phyloP scores from a whole-genome alignment of 2,329 filamentous ascomycete genomes.

The Penicillium carneum region DNA sequence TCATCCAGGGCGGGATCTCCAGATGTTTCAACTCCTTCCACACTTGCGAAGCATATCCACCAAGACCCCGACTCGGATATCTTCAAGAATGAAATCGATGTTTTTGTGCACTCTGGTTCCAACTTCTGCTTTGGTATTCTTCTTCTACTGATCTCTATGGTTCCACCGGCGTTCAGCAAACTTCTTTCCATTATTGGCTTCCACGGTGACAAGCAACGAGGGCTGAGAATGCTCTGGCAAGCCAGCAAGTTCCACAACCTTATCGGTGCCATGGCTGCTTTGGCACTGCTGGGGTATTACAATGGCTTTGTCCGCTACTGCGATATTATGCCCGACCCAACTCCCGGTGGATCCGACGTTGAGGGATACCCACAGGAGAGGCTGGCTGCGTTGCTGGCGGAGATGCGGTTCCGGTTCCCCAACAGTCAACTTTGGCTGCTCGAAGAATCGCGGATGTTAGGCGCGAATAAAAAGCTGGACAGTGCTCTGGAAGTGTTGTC shows the following conservation, averaged over 20 bases:
- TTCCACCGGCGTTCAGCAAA: slow-evolving; percentile 87
- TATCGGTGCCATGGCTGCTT: slow-evolving; percentile 86
- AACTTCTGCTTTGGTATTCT: slow-evolving; percentile 90
- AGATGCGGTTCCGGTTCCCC: slow-evolving; percentile 80
- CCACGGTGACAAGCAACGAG: slow-evolving; percentile 82
- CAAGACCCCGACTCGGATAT: slow-evolving; percentile 66
- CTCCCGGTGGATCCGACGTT: slow-evolving; percentile 59
- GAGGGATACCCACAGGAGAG: slow-evolving; percentile 75
- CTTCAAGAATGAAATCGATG: slow-evolving; percentile 78
- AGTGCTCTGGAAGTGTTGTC: slow-evolving; percentile 72
- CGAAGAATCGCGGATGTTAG: slow-evolving; percentile 81
- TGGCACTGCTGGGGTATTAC: slow-evolving; percentile 84
- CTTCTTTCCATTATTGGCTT: slow-evolving; percentile 90
- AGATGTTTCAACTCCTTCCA: slow-evolving; percentile 32
- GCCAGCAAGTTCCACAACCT: slow-evolving; percentile 85
- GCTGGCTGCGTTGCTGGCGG: slow-evolving; percentile 70
- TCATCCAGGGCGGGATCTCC: slow-evolving; percentile 28
- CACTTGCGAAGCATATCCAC: slow-evolving; percentile 46
- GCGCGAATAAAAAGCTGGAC: slow-evolving; percentile 70
- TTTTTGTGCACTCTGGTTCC: slow-evolving; percentile 86
- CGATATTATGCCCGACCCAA: slow-evolving; percentile 76
- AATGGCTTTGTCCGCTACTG: slow-evolving; percentile 85
- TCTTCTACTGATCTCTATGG: slow-evolving; percentile 85
- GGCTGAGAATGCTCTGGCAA: slow-evolving; percentile 87
- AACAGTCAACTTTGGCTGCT: slow-evolving; percentile 84